Evolutionary conservation across 2,329 filamentous ascomycete genomes (phyloP).

Genomic region (Pseudogymnoascus sp.): DNA sequence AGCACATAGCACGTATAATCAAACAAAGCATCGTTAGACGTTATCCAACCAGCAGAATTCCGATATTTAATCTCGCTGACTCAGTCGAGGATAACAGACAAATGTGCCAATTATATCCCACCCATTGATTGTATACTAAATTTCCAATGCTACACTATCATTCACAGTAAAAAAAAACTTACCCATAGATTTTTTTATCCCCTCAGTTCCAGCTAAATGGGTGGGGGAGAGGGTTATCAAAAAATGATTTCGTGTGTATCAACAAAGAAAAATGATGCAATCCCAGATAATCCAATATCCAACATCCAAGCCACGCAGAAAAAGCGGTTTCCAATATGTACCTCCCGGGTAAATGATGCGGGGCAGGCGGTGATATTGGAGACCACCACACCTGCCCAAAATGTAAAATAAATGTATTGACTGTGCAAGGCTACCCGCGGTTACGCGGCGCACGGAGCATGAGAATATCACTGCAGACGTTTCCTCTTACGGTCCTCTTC

Average conservation of each 20-base stretch:
- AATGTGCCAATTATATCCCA: constrained; percentile 13
- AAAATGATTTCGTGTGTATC: constrained; percentile 2
- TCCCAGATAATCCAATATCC: not conserved
- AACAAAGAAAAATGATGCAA: not conserved
- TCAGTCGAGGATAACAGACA: not conserved
- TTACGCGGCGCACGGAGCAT: not conserved
- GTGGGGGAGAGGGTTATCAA: not conserved
- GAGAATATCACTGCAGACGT: constrained; percentile 38
- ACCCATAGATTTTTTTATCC: not conserved
- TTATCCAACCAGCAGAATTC: not conserved
- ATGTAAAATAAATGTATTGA: constrained; percentile 4
- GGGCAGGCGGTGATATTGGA: not conserved
- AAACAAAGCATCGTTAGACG: not conserved
- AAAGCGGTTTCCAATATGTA: not conserved
- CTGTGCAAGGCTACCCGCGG: not conserved
- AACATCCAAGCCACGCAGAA: not conserved
- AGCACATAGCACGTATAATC: not conserved
- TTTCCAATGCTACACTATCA: constrained; percentile 14
- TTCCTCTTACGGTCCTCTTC: constrained; percentile 56
- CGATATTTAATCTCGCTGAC: not conserved
- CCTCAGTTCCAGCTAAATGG: not conserved
- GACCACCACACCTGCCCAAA: not conserved
- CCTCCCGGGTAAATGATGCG: not conserved
- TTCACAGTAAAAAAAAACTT: not conserved
- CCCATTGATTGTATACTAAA: constrained; percentile 15